phyloP scores from a whole-genome alignment of 176 grass and related monocot genomes.

The Areca catechu region DNA sequence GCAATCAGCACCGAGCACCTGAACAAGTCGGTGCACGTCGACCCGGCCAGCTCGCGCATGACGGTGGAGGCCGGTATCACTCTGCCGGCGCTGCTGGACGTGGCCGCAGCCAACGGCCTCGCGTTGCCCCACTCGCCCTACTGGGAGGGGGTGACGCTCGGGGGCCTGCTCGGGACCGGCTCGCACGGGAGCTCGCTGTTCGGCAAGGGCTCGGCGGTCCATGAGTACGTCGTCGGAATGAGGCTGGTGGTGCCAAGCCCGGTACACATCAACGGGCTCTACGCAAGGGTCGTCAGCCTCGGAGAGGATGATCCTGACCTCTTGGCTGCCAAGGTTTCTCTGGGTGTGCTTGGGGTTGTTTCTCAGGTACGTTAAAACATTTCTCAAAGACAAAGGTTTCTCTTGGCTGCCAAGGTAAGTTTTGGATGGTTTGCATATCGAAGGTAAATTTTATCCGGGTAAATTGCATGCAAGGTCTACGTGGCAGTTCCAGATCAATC shows the following conservation, averaged over 20 bases:
- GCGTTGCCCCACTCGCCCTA: slow-evolving; percentile 49
- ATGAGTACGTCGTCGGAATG: slow-evolving; percentile 49
- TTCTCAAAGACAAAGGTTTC: too few relatives aligned
- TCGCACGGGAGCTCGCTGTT: slow-evolving; percentile 47
- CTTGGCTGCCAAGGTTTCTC: slow-evolving; percentile 56
- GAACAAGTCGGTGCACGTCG: slow-evolving; percentile 17
- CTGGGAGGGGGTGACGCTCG: slow-evolving; percentile 48
- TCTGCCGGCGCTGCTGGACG: slow-evolving; percentile 33
- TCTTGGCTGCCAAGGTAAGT: too few relatives aligned
- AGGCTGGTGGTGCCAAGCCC: slow-evolving; percentile 41
- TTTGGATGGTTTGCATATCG: too few relatives aligned
- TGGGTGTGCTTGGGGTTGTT: slow-evolving; percentile 63
- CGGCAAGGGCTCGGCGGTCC: slow-evolving; percentile 58
- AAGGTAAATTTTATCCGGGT: too few relatives aligned
- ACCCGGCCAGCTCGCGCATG: slow-evolving; percentile 8
- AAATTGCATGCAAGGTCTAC: too few relatives aligned
- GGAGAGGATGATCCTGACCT: slow-evolving; percentile 26
- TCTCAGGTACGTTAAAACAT: slow-evolving; percentile 37
- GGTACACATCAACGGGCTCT: slow-evolving; percentile 22
- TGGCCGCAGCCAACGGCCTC: slow-evolving; percentile 30
- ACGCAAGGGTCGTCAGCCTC: slow-evolving; percentile 27
- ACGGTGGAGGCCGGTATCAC: slow-evolving; percentile 30
- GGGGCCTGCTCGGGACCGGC: slow-evolving; percentile 45
- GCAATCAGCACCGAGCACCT: slow-evolving; percentile 11
- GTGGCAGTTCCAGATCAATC: too few relatives aligned